phyloP scores from a whole-genome alignment of 2,329 filamentous ascomycete genomes.

The Trichoderma pleuroti region DNA sequence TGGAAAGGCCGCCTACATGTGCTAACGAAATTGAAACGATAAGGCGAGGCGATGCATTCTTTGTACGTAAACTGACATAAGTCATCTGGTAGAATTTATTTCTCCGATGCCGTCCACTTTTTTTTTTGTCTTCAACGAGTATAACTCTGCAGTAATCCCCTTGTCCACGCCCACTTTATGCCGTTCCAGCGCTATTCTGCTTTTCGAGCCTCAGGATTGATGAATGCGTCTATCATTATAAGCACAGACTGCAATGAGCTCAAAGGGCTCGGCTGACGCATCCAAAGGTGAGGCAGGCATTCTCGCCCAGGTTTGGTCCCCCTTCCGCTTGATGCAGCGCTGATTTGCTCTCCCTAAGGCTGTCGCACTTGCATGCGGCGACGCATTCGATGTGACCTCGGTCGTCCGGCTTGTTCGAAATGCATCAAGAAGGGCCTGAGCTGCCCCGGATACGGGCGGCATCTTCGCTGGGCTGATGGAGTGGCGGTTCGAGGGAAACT shows the following conservation, averaged over 20 bases:
- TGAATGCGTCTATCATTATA: conserved; percentile 1
- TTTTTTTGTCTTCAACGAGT: neutral
- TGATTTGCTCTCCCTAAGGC: conserved; percentile 18
- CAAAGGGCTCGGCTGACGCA: conserved; percentile 13
- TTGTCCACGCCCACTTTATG: neutral
- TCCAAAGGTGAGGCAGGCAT: conserved; percentile 4
- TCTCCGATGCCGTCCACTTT: conserved; percentile 11
- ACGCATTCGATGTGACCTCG: conserved; percentile 30
- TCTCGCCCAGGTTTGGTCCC: neutral
- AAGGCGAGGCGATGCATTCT: neutral
- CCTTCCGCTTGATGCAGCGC: neutral
- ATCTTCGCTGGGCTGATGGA: conserved; percentile 30
- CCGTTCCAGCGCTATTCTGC: neutral
- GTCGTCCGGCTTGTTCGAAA: conserved; percentile 27
- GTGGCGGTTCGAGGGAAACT: conserved; percentile 29
- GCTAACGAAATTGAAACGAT: neutral
- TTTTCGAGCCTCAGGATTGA: neutral
- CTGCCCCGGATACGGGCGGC: conserved; percentile 29
- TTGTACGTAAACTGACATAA: conserved; percentile 9
- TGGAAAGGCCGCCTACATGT: neutral
- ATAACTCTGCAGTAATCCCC: neutral
- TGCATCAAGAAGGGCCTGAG: conserved; percentile 29
- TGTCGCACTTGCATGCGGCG: conserved; percentile 30
- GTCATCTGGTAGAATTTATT: conserved; percentile 6
- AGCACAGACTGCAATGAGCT: conserved; percentile 12